Conservation (phyloP, 1,139 yeast species). For the Taphrina flavorubra region DNA sequence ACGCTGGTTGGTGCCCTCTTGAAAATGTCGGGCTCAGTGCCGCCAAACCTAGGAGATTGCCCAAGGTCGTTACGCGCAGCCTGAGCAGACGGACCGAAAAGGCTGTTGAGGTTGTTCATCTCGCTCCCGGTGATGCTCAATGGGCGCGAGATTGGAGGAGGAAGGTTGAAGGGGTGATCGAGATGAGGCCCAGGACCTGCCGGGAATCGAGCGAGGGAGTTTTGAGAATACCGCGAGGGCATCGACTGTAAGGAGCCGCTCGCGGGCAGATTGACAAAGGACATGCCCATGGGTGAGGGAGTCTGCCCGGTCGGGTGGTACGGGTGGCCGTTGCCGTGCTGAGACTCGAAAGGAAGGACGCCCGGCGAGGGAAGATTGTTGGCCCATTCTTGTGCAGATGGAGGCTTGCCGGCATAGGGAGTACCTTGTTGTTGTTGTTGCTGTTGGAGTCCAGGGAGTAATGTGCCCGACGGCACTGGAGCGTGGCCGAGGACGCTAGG, state of each 20-base stretch:
- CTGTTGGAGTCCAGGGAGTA: background rate
- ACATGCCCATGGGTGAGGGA: constrained; percentile 11
- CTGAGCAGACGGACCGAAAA: constrained; percentile 8
- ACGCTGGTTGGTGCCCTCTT: constrained; percentile 5
- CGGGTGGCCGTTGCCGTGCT: background rate
- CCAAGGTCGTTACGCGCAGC: background rate
- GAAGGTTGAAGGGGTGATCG: constrained; percentile 22
- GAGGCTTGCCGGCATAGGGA: background rate
- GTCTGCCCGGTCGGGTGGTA: constrained; percentile 8
- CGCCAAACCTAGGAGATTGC: background rate
- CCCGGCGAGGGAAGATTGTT: constrained; percentile 12
- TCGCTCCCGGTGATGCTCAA: constrained; percentile 13
- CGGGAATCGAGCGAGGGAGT: constrained; percentile 7
- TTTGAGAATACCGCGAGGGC: background rate
- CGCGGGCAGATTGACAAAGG: background rate
- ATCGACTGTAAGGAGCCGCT: background rate
- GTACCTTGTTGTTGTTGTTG: background rate
- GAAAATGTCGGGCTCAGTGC: background rate
- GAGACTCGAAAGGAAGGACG: constrained; percentile 8
- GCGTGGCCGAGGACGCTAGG: background rate
- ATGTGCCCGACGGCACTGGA: background rate
- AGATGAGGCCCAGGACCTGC: constrained; percentile 27
- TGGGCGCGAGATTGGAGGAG: constrained; percentile 5
- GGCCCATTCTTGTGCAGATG: constrained; percentile 17
- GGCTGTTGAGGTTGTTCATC: constrained; percentile 3